Percentiles rank a stretch among this genome's conserved stretches.
Conservation (phyloP, 352 stramenopile genomes). For the Phytophthora sp. region DNA sequence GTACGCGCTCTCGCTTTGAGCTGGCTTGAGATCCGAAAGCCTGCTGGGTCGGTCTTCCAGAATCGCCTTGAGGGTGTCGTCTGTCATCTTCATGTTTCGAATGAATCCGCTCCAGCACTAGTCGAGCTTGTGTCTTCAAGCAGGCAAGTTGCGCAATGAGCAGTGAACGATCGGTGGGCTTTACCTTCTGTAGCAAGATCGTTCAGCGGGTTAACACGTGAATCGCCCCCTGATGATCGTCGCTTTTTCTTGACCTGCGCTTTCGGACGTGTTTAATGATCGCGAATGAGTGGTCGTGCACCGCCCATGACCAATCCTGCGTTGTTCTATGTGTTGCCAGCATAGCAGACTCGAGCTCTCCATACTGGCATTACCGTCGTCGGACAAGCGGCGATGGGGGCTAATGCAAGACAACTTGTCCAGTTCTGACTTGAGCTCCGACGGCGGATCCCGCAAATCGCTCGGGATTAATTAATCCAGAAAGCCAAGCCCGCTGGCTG, state of each 20-base stretch:
- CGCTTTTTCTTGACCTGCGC: no score
- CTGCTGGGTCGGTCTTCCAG: slow-evolving; percentile 26
- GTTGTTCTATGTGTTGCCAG: slow-evolving; percentile 9
- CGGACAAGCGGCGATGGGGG: slow-evolving; percentile 23
- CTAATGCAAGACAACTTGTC: not conserved
- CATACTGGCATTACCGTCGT: slow-evolving; percentile 27
- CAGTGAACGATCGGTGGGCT: no score
- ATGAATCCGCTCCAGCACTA: no score
- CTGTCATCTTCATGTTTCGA: slow-evolving; percentile 24
- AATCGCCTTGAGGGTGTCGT: slow-evolving; percentile 28
- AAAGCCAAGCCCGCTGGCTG: no score
- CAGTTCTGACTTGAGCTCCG: slow-evolving; percentile 7
- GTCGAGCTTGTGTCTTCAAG: slow-evolving; percentile 14
- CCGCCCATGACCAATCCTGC: not conserved
- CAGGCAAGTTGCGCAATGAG: slow-evolving; percentile 27
- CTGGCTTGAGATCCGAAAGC: slow-evolving; percentile 20
- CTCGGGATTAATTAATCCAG: slow-evolving; percentile 18
- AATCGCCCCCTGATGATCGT: slow-evolving; percentile 12
- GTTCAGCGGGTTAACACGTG: not conserved
- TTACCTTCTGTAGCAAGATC: not conserved
- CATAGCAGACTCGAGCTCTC: not conserved
- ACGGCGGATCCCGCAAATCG: slow-evolving; percentile 16
- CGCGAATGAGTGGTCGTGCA: slow-evolving; percentile 9
- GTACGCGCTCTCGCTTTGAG: slow-evolving; percentile 20
- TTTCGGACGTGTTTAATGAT: slow-evolving; percentile 35